phyloP scores from a whole-genome alignment of 2,329 filamentous ascomycete species.

The Colletotrichum brevisporum region DNA sequence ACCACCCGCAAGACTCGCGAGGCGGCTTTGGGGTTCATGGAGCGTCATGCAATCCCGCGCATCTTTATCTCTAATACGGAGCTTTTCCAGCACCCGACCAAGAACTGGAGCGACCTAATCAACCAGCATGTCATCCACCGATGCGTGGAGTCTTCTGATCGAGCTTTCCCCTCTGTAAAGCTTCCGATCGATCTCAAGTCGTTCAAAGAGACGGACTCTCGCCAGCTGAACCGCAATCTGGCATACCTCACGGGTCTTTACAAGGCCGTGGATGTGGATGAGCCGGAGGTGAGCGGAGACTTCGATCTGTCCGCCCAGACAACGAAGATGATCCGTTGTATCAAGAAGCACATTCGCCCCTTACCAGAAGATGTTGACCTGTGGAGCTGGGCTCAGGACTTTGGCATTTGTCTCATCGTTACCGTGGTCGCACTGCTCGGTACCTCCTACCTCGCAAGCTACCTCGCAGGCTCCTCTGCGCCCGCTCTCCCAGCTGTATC shows the following conservation, averaged over 20 bases:
- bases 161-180: slow-evolving; percentile 54
- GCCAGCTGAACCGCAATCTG: slow-evolving; percentile 68
- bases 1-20: slow-evolving; percentile 55
- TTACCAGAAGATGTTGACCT: slow-evolving; percentile 20
- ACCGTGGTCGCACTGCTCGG: slow-evolving; percentile 15
- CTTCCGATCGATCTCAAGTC: slow-evolving; percentile 64
- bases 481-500: slow-evolving; percentile 13
- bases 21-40: slow-evolving; percentile 62
- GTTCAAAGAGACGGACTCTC: slow-evolving; percentile 65
- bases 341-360: background rate
- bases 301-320: slow-evolving; percentile 1
- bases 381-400: slow-evolving; percentile 17
- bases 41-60: slow-evolving; percentile 60
- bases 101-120: slow-evolving; percentile 52
- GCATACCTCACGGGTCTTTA: slow-evolving; percentile 61
- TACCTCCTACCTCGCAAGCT: slow-evolving; percentile 16
- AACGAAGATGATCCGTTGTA: slow-evolving; percentile 20
- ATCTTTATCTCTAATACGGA: slow-evolving; percentile 64
- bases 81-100: slow-evolving; percentile 52
- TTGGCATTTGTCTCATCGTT: slow-evolving; percentile 18
- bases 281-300: slow-evolving; percentile 9
- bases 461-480: slow-evolving; percentile 9
- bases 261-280: slow-evolving; percentile 41
- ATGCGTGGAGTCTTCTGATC: slow-evolving; percentile 58
- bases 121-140: slow-evolving; percentile 62